A percentile compares a stretch with the other conserved stretches of the same genome.
phyloP scores from a whole-genome alignment of 371 early-diverging fungal species.

The Mortierella sp. region DNA sequence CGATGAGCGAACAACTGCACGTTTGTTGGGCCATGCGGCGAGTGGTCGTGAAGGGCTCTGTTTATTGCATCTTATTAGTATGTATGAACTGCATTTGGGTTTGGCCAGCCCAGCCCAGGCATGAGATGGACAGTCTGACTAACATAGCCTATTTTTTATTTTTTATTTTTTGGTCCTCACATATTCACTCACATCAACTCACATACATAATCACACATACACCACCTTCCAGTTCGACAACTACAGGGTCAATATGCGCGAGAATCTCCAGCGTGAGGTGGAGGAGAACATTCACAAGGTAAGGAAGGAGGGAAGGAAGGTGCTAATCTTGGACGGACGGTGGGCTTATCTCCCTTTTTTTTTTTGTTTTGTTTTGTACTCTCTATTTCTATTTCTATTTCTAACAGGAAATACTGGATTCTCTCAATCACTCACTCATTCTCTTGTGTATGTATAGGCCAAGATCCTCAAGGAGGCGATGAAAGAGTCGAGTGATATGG shows the following conservation, averaged over 20 bases:
- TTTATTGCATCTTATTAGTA: too few species aligned
- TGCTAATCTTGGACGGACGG: not conserved
- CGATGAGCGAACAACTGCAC: too few species aligned
- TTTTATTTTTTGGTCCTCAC: too few species aligned
- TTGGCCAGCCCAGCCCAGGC: too few species aligned
- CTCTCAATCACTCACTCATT: not conserved
- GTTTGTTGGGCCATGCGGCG: too few species aligned
- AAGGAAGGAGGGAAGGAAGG: not conserved
- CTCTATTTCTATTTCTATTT: not conserved
- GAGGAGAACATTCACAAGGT: conserved; percentile 53
- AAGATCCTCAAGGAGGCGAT: conserved; percentile 50
- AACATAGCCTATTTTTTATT: too few species aligned
- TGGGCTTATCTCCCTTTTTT: not conserved
- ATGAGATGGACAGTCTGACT: too few species aligned
- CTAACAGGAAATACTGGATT: too few species aligned
- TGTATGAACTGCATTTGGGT: too few species aligned
- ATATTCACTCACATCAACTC: too few species aligned
- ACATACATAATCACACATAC: too few species aligned
- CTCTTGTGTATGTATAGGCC: conserved; percentile 17
- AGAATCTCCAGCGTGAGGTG: conserved; percentile 50
- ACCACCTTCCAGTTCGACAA: conserved; percentile 34
- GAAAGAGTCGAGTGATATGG: conserved; percentile 50
- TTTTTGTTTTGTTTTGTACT: not conserved
- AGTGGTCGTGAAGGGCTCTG: too few species aligned
- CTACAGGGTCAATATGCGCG: conserved; percentile 49